Base-by-base conservation (phyloP, 2,329 filamentous ascomycete species). In the Fusarium sp. region DNA sequence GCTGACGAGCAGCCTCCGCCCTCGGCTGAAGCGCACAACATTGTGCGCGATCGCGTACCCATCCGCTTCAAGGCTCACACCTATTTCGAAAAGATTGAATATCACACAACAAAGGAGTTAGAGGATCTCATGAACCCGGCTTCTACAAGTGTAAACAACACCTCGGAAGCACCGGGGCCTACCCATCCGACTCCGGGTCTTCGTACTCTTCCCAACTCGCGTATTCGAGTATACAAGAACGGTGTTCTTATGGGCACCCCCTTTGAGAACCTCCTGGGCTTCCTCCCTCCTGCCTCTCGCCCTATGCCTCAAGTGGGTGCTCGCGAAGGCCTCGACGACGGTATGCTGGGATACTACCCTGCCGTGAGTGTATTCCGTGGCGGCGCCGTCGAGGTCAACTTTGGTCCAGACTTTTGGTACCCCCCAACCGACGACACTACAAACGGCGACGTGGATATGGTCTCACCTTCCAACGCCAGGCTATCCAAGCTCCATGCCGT, bases 331-430 rank as follows among this genome's bases (percentile, higher is more conserved):
- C 89, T 97, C 67, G 96, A 99, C 76, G 96, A 99, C 76, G 96
- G 95, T 34, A 92, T 96, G 85, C 87, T 97, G 2, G 96, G 96
- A 10, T 99, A 99, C 81, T 97, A 97, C 76, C 96, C 96, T 1
- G 93, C 94, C 20, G 89, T 99, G 18, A 96, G 93, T 73, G 91
- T 96, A 20, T 98, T 97, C 81, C 90, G 92, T 46, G 95, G 94
- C 57, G 96, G 95, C 23, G 91, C 94, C 2, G 94, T 92, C 14
- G 92, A 98, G 78, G 90, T 95, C 74, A 97, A 97, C 79, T 97
- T 99, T 77, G 95, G 96, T 1, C 93, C 93, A 0, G 86, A 96
- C 31, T 98, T 97, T 82, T 97, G 94, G 93, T 91, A 85, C 76
- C 93, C 93, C 14, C 94, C 94, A 0, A 85, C 88, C 3, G 87